Base-by-base conservation (phyloP, 177 flowering plant species). In the Vitis hybrid region DNA sequence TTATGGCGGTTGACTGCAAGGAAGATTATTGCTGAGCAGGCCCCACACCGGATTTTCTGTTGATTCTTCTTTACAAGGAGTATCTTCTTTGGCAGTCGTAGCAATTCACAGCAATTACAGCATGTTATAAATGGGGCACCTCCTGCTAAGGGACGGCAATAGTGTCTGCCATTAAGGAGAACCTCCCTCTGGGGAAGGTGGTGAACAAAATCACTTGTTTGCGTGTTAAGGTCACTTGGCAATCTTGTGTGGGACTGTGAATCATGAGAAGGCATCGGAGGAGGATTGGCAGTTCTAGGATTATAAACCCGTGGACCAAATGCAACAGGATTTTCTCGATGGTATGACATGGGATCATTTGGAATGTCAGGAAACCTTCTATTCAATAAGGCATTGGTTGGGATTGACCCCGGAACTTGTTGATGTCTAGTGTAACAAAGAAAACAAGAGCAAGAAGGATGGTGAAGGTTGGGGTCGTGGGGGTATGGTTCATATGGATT, bases 61-160 rank as follows among this genome's bases (percentile, higher is more conserved):
- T 74, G 67, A 45, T 74, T 80, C 75, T 78, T 86, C 45, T 52
- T 79, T 49, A 19, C 12, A 15, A 59, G 48, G 18, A 74, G 13
- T 29, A 71, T 60, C 66, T 80, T 89, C 73, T 71, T 78, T n/a
- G 97, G 93, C 16, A 94, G 70, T 69, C 81, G 82, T 66, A 94
- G 84, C 77, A 92, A 72, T 56, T 85, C 87, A 71, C 79, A 92
- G 87, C 98, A 94, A 76, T 78, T 85, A 57, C 56, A 48, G 74
- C 98, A 94, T 5, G 85, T 73, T 21, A 92, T 39, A 72, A 90
- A 92, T 49, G 98, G 97, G 8, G 98, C 85, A 53, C 89, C 98
- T 70, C 91, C 88, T 15, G 84, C 84, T 16, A 89, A 48, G 1
- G 99, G 97, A 56, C 51, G 78, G 65, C 78, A 81, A 59, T 39